A percentile compares a stretch with the other conserved stretches of the same genome.
Conservation (phyloP, 1,139 yeast species). For the Sugiyamaella novakii region DNA sequence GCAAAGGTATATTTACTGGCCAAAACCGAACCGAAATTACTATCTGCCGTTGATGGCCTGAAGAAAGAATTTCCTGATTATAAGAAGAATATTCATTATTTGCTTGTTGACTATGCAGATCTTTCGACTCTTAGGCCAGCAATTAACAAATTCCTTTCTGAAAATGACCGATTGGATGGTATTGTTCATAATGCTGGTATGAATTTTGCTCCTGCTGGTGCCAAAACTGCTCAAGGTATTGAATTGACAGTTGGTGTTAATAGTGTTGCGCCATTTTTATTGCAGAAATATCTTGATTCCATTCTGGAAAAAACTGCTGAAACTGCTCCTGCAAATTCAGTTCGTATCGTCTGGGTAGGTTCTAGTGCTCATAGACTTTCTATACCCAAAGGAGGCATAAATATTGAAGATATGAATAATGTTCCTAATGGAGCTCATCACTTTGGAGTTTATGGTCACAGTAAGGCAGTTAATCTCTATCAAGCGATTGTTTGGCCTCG, state of each 20-base stretch:
- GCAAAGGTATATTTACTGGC: conserved; percentile 39
- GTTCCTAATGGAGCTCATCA: conserved; percentile 3
- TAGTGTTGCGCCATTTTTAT: conserved; percentile 52
- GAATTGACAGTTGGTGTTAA: conserved; percentile 55
- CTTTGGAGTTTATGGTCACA: conserved; percentile 47
- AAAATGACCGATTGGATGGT: conserved; percentile 44
- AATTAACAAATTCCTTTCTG: conserved; percentile 41
- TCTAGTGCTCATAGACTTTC: conserved; percentile 46
- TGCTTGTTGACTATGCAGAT: conserved; percentile 48
- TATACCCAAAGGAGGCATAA: conserved; percentile 8
- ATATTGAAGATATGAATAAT: conserved; percentile 12
- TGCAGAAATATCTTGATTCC: conserved; percentile 51
- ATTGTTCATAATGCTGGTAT: conserved; percentile 58
- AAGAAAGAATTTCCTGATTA: conserved; percentile 25
- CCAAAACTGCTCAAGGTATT: conserved; percentile 47
- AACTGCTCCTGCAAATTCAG: conserved; percentile 28
- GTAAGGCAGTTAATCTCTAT: conserved; percentile 51
- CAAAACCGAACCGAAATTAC: conserved; percentile 30
- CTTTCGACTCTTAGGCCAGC: conserved; percentile 49
- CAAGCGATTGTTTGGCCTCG: conserved; percentile 51
- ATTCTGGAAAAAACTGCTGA: conserved; percentile 44
- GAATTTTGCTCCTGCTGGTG: conserved; percentile 47
- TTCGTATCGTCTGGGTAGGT: conserved; percentile 52
- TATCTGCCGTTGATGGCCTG: conserved; percentile 27
- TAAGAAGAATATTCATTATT: conserved; percentile 25